Evolutionary conservation across 495 filamentous ascomycete species (phyloP), one percentile per base, ranked within the genome.

Genomic region (Niebla homalea): DNA sequence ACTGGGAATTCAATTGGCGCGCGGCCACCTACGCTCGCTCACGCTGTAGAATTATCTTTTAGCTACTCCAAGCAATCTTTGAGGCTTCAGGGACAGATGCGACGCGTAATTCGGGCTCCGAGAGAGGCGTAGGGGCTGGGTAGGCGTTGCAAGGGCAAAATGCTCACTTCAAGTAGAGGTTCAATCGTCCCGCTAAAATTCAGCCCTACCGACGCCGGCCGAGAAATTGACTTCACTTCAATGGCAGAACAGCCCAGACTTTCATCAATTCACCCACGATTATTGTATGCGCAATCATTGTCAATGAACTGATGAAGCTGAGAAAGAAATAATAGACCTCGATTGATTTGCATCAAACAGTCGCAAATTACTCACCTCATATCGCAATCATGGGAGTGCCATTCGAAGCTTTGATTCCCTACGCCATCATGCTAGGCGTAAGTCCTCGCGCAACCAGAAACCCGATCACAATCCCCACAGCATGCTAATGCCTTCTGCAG

Each of bases 341-440:
- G 35, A 1, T 10, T 1, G 36, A 16, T 5, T 7, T 1, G 12
- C 19, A 18, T 2, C 2, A 29, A 29, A 22, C 0, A 12, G 3
- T 11, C 19, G 11, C 11, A 5, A 21, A 11, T 4, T 39, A 2
- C 42, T 25, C 14, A 29, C 7, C 22, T 51, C 42, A 38, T 49
- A 4, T n/a, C 20, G 22, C 51, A 75, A 76, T 60, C 43, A 97
- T 97, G 92, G 87, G 84, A 65, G 80, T 98, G 55, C 92, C 92
- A 46, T 97, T 97, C 72, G 92, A 98, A 76, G 81, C 89, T 52
- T 71, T 98, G 59, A 68, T 98, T 64, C 92, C 92, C 43, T 97
- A 94, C 71, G 92, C 76, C 58, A 89, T 96, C 75, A 85, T 93
- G 69, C 64, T 89, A 46, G 73, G 67, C 64, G 89, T 96, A 73